Base-by-base conservation (phyloP, 83 land plant species). In the Picea mariana region DNA sequence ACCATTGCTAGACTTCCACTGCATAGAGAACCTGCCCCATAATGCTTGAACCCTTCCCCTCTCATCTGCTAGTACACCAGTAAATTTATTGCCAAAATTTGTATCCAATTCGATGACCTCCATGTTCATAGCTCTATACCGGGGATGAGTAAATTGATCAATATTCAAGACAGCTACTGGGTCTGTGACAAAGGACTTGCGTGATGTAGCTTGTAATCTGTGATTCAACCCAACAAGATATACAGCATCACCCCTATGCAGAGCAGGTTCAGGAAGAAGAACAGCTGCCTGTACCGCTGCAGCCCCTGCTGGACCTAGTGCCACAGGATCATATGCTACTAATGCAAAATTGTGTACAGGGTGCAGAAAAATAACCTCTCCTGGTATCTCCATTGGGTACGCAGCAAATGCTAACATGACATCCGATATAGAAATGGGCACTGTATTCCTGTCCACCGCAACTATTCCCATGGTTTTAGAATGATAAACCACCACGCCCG, bases 391-490 rank as follows among this genome's bases (percentile, higher is more conserved):
- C 61, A 88, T 83, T 13, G 89, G 89, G 72, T 67, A 85, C 0
- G 89, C 88, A 64, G 89, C 88, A 80, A 88, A 88, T 9, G 87
- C 79, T 12, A 88, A 62, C 89, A 88, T 88, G 13, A 88, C 83
- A 77, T 88, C 89, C 3, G 89, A 84, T 75, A 88, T 44, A 44
- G 47, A 44, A 44, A 44, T 44, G 47, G 47, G 47, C 0, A 44
- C 47, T 6, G 47, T 44, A 44, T 44, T 5, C 6, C 47, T 44
- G 47, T 44, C 47, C 47, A 44, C 47, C 6, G 6, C 47, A 44
- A 88, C 87, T 16, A 88, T 47, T 6, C 89, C 89, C 6, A 88
- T 67, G 77, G 67, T 80, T 6, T 79, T 27, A 2, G 89, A 85
- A 77, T 88, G 89, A 24, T 88, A 85, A 31, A 88, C 84, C 40